Percentiles rank a stretch among this genome's conserved stretches.
These are phyloP conservation scores for Chalciporus chontae DNA, from an alignment of 768 basidiomycete genomes.

Conservation along the genomic window DNA sequence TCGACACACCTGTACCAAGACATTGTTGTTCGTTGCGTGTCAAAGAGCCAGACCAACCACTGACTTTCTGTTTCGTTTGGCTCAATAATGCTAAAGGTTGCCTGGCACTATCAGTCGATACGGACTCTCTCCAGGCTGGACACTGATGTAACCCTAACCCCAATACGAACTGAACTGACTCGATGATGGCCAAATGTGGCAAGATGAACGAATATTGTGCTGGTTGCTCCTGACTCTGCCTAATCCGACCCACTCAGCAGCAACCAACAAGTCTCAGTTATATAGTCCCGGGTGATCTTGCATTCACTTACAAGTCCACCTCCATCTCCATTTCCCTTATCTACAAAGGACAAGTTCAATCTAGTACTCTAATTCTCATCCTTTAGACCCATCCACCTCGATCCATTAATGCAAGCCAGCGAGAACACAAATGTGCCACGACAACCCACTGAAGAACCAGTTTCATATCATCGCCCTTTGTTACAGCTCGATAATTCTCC, in stretches of 20 bases:
- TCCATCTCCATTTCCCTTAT: conserved; percentile 11
- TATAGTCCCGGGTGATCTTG: conserved; percentile 24
- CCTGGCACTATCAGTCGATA: too few relatives aligned
- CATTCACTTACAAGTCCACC: conserved; percentile 32
- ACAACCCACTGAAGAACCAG: conserved; percentile 19
- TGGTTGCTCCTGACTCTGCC: conserved; percentile 25
- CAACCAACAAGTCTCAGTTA: conserved; percentile 1
- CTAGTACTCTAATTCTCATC: conserved; percentile 14
- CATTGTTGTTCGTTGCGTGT: too few relatives aligned
- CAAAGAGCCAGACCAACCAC: too few relatives aligned
- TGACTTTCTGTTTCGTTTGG: too few relatives aligned
- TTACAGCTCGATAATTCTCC: conserved; percentile 32
- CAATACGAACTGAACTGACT: conserved; percentile 11
- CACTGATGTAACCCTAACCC: conserved; percentile 4
- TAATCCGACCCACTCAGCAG: conserved; percentile 17
- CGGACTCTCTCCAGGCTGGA: too few relatives aligned
- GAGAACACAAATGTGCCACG: conserved; percentile 20
- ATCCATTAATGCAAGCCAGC: conserved; percentile 31
- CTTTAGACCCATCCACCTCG: conserved; percentile 1
- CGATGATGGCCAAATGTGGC: conserved; percentile 13
- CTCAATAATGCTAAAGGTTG: too few relatives aligned
- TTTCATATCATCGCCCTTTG: conserved; percentile 25
- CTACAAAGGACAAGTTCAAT: conserved; percentile 16
- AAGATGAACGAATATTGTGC: background rate
- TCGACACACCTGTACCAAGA: too few relatives aligned